Percentiles rank a stretch among this genome's conserved stretches.
phyloP scores from a whole-genome alignment of 2,329 filamentous ascomycete species.

The Claviceps sp. region DNA sequence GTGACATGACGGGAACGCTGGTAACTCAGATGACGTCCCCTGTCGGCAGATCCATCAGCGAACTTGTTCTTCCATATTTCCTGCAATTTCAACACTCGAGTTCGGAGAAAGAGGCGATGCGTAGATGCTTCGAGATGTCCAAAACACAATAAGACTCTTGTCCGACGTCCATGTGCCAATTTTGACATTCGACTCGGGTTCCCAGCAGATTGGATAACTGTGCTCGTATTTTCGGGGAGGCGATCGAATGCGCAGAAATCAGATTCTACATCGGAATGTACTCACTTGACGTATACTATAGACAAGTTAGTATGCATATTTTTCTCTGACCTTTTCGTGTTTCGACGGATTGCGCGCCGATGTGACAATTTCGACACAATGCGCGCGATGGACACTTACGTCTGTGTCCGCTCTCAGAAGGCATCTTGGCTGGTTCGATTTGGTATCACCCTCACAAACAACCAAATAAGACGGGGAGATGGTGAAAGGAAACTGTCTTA shows the following conservation, averaged over 20 bases:
- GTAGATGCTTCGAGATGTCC: background rate
- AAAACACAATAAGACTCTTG: background rate
- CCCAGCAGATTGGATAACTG: background rate
- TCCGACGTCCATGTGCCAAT: background rate
- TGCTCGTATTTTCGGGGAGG: background rate
- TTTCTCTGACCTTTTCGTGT: slow-evolving; percentile 20
- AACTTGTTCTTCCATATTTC: background rate
- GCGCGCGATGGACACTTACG: slow-evolving; percentile 43
- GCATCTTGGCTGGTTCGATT: slow-evolving; percentile 55
- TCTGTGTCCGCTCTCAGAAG: slow-evolving; percentile 79
- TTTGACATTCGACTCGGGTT: background rate
- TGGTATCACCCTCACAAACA: slow-evolving; percentile 32
- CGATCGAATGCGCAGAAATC: background rate
- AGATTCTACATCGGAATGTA: slow-evolving; percentile 17
- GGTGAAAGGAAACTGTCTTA: slow-evolving; percentile 29
- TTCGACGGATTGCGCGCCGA: slow-evolving; percentile 1
- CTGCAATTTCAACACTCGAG: background rate
- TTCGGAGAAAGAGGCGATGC: background rate
- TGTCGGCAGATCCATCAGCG: slow-evolving; percentile 20
- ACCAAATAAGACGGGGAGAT: slow-evolving; percentile 27
- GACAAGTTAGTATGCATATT: background rate
- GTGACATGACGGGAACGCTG: slow-evolving; percentile 87
- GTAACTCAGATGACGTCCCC: slow-evolving; percentile 97
- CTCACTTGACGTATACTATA: slow-evolving; percentile 82
- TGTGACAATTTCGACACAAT: background rate